These are phyloP conservation scores for Aspergillus cejpii DNA, from an alignment of 2,329 filamentous ascomycete species.

Conservation along the genomic window DNA sequence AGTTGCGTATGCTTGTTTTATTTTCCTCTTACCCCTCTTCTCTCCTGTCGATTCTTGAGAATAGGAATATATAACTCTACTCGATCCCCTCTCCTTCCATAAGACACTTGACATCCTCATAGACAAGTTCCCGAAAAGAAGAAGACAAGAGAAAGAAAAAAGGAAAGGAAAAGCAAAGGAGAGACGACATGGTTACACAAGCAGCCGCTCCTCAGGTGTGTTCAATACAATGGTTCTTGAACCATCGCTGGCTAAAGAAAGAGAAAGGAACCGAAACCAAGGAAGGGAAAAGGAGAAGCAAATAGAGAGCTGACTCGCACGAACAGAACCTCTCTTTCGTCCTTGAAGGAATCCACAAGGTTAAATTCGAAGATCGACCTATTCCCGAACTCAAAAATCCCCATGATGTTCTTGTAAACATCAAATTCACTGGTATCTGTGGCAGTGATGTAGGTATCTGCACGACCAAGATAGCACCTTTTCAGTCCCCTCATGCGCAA, in stretches of 20 bases:
- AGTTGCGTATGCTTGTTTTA: background rate
- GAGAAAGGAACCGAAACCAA: background rate
- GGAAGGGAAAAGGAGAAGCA: background rate
- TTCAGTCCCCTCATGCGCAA: background rate
- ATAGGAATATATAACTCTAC: background rate
- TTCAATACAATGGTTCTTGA: background rate
- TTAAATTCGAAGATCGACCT: slow-evolving; percentile 68
- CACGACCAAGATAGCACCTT: background rate
- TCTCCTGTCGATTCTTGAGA: background rate
- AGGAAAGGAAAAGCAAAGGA: background rate
- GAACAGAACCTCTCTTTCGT: slow-evolving; percentile 74
- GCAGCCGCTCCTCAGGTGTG: background rate
- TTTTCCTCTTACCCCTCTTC: background rate
- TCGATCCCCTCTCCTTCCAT: too few species aligned
- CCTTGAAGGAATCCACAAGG: slow-evolving; percentile 66
- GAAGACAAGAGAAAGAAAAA: background rate
- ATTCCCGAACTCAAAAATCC: slow-evolving; percentile 59
- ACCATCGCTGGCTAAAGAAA: background rate
- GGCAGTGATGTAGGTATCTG: slow-evolving; percentile 63
- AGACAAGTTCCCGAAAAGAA: too few species aligned
- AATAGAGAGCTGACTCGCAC: background rate
- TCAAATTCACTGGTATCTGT: slow-evolving; percentile 84
- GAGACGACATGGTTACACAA: background rate
- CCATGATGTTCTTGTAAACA: slow-evolving; percentile 71
- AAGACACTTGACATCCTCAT: background rate